These are phyloP conservation scores for Tilletia caries DNA, from an alignment of 1,284 basidiomycete species.

Conservation along the genomic window DNA sequence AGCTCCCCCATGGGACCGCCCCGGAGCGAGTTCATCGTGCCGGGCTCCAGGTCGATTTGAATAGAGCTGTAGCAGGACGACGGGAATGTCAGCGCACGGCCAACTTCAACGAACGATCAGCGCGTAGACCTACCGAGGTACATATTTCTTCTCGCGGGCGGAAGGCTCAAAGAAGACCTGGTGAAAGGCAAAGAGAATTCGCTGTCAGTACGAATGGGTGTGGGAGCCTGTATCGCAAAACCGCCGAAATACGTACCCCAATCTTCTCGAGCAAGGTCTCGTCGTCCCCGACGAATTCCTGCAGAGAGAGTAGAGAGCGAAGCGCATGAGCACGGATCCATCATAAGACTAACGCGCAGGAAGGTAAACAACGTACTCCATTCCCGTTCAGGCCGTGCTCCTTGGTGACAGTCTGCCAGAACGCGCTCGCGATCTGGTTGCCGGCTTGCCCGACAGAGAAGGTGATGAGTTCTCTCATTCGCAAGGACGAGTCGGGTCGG, in stretches of 20 bases:
- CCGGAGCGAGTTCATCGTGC: constrained; percentile 92
- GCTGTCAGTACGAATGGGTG: background rate
- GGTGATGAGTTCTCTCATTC: constrained; percentile 22
- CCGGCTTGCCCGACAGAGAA: constrained; percentile 60
- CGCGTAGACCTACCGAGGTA: constrained; percentile 36
- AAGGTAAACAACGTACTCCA: constrained; percentile 32
- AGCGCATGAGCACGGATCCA: background rate
- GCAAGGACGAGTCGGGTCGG: no score
- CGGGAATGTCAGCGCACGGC: background rate
- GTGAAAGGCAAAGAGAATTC: background rate
- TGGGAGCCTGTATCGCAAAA: background rate
- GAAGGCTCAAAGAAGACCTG: constrained; percentile 51
- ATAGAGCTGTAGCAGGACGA: background rate
- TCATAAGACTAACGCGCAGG: background rate
- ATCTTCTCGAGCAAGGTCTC: constrained; percentile 40
- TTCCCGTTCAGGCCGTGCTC: constrained; percentile 53
- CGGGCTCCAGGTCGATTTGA: constrained; percentile 77
- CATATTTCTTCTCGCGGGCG: constrained; percentile 47
- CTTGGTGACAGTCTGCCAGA: constrained; percentile 51
- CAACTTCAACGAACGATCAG: background rate
- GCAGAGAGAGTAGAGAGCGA: background rate
- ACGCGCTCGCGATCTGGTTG: constrained; percentile 60
- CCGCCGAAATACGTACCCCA: constrained; percentile 22
- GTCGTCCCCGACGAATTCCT: constrained; percentile 47
- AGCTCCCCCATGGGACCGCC: constrained; percentile 61